phyloP scores from a whole-genome alignment of 1,284 basidiomycete species.

The Rhodotorula sp. region DNA sequence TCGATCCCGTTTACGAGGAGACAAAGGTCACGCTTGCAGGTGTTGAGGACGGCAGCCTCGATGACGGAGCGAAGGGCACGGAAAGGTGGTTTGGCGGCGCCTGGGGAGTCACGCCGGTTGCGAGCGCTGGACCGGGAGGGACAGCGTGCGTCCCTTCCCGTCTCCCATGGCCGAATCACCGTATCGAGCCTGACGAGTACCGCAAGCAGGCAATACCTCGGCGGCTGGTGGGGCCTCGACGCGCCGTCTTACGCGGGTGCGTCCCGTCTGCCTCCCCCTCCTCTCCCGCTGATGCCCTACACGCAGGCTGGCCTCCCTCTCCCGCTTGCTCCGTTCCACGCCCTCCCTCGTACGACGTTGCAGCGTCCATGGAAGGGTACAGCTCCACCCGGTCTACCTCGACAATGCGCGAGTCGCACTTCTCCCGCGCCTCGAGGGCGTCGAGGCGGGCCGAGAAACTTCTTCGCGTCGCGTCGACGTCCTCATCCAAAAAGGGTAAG shows the following conservation, averaged over 20 bases:
- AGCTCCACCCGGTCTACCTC: neutral
- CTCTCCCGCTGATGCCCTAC: neutral
- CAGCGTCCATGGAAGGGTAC: neutral
- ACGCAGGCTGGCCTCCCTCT: conserved; percentile 10
- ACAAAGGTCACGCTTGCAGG: neutral
- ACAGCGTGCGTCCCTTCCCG: conserved; percentile 15
- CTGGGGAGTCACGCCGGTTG: conserved; percentile 24
- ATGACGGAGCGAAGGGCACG: neutral
- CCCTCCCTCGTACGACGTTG: neutral
- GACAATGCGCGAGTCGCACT: conserved; percentile 32
- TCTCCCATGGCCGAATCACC: neutral
- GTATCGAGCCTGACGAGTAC: neutral
- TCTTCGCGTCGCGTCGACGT: neutral
- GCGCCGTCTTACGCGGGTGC: conserved; percentile 2
- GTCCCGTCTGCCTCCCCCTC: neutral
- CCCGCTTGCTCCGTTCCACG: neutral
- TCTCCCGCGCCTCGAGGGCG: conserved; percentile 24
- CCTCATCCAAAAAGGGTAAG: neutral
- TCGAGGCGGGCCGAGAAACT: neutral
- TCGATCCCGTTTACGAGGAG: conserved; percentile 23
- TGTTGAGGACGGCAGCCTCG: neutral
- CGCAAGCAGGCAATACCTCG: conserved; percentile 18
- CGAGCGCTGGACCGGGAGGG: conserved; percentile 19
- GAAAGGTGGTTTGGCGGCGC: conserved; percentile 15
- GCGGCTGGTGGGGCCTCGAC: conserved; percentile 38